Percentiles rank a stretch among this genome's conserved stretches.
These are phyloP conservation scores for Candida ipomoeae DNA, from an alignment of 805 yeast genomes.

Conservation along the genomic window DNA sequence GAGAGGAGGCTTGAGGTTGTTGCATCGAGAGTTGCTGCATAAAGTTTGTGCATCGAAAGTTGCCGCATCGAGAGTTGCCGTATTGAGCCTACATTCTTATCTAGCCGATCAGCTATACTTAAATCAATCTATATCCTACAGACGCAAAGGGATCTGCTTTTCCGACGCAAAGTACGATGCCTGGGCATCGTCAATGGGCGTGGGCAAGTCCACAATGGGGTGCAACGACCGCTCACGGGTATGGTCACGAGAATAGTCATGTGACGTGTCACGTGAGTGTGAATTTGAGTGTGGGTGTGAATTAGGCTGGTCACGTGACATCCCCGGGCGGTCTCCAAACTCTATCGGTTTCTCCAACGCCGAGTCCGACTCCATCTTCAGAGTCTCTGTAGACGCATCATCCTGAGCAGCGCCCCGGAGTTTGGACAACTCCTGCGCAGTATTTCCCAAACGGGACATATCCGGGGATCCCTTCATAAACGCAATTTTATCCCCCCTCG, in stretches of 20 bases:
- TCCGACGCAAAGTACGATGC: constrained; percentile 7
- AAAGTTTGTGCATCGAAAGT: background rate
- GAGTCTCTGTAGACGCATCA: background rate
- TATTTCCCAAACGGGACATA: background rate
- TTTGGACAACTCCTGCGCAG: background rate
- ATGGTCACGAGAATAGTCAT: background rate
- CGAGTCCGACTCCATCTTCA: background rate
- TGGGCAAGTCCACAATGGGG: constrained; percentile 25
- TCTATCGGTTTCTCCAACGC: constrained; percentile 6
- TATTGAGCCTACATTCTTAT: background rate
- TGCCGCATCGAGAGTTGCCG: background rate
- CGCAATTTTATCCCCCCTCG: background rate
- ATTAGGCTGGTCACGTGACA: background rate
- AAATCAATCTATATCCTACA: background rate
- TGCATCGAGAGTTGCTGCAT: too few species aligned
- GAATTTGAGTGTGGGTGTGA: background rate
- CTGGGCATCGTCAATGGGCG: constrained; percentile 22
- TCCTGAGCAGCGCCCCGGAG: constrained; percentile 1
- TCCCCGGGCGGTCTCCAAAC: background rate
- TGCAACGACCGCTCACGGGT: constrained; percentile 13
- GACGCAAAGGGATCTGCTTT: constrained; percentile 5
- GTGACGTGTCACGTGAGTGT: background rate
- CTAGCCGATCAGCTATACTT: background rate
- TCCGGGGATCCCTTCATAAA: background rate
- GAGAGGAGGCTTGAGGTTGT: too few species aligned